Conservation (phyloP, 768 basidiomycete genomes). For the Cystofilobasidium macerans region DNA sequence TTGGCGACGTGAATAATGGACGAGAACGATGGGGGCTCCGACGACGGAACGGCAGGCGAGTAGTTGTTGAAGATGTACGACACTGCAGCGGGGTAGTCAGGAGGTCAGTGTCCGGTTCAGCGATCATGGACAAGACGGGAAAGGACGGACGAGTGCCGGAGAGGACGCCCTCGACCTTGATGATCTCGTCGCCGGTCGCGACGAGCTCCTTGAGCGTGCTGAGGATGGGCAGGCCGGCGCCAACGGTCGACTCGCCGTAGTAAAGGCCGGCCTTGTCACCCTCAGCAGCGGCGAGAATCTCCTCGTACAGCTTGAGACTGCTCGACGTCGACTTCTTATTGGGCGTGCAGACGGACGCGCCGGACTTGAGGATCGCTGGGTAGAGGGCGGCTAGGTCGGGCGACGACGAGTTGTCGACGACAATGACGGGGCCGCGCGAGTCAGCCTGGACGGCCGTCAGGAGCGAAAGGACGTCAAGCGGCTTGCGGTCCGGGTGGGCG, state of each 20-base stretch:
- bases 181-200: conserved; percentile 78
- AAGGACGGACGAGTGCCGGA: conserved; percentile 57
- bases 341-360: conserved; percentile 82
- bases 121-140: neutral
- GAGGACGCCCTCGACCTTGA: conserved; percentile 83
- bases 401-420: conserved; percentile 87
- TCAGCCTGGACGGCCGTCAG: neutral
- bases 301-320: conserved; percentile 53
- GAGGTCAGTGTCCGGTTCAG: neutral
- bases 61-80: conserved; percentile 99
- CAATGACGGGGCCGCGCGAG: conserved; percentile 43
- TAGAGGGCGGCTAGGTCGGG: conserved; percentile 70
- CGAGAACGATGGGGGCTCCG: conserved; percentile 48
- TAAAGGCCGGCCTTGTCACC: conserved; percentile 38
- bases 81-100: conserved; percentile 38
- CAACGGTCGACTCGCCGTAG: conserved; percentile 75
- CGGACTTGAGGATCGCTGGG: conserved; percentile 62
- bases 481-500: conserved; percentile 5
- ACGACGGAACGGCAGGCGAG: conserved; percentile 46
- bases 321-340: conserved; percentile 96
- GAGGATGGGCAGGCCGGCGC: conserved; percentile 87
- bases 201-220: conserved; percentile 85
- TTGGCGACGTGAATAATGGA: conserved; percentile 78
- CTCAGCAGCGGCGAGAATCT: conserved; percentile 52
- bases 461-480: conserved; percentile 15